phyloP scores from a whole-genome alignment of 2,329 filamentous ascomycete species.

The Trichoderma aggressivum region DNA sequence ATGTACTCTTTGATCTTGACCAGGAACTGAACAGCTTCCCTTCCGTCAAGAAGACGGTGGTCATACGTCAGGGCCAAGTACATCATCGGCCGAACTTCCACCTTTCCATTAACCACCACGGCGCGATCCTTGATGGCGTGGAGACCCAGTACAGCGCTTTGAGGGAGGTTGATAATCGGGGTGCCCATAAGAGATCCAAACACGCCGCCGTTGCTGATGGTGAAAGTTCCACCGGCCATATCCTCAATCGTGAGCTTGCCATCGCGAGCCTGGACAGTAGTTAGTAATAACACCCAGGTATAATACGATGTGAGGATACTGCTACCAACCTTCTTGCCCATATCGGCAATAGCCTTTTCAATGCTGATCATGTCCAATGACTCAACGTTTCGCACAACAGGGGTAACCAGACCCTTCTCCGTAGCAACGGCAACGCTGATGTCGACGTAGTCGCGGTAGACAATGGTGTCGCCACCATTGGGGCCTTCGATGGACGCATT shows the following conservation, averaged over 20 bases:
- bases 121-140: slow-evolving; percentile 96
- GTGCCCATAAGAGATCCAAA: slow-evolving; percentile 98
- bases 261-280: slow-evolving; percentile 68
- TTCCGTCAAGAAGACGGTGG: slow-evolving; percentile 89
- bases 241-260: slow-evolving; percentile 98
- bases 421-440: slow-evolving; percentile 96
- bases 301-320: neutral
- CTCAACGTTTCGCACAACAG: slow-evolving; percentile 92
- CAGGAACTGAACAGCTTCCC: slow-evolving; percentile 93
- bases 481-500: slow-evolving; percentile 97
- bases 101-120: slow-evolving; percentile 85
- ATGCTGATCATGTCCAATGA: slow-evolving; percentile 82
- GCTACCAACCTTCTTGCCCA: slow-evolving; percentile 81
- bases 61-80: slow-evolving; percentile 97
- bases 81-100: slow-evolving; percentile 99
- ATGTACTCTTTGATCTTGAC: slow-evolving; percentile 98
- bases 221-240: slow-evolving; percentile 98
- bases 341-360: slow-evolving; percentile 84
- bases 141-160: slow-evolving; percentile 86
- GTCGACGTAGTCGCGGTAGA: slow-evolving; percentile 97
- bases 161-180: slow-evolving; percentile 95
- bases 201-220: slow-evolving; percentile 94
- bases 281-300: neutral
- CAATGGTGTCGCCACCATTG: slow-evolving; percentile 92
- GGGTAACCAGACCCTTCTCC: slow-evolving; percentile 94